These are phyloP conservation scores for Haplosporangium gracile DNA, from an alignment of 192 early-diverging fungal genomes.

Conservation along the genomic window DNA sequence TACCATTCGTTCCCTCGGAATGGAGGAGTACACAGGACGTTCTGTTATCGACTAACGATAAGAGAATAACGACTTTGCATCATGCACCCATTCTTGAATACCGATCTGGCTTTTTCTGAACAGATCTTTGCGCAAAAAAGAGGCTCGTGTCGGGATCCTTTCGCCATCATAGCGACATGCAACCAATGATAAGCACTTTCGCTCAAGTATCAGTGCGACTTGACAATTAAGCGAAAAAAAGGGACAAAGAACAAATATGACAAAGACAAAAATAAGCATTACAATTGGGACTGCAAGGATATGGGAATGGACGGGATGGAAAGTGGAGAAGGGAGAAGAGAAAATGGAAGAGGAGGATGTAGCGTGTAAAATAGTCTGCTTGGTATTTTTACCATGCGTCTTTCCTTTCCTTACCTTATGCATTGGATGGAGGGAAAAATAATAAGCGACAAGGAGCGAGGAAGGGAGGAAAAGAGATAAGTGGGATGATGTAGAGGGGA, in stretches of 20 bases:
- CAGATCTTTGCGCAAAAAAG: background rate
- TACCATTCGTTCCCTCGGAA: background rate
- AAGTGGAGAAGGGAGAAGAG: too few relatives aligned
- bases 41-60: background rate
- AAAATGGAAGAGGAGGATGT: background rate
- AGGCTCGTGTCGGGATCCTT: background rate
- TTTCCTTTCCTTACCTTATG: background rate
- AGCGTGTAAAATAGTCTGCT: background rate
- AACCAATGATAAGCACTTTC: background rate
- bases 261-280: background rate
- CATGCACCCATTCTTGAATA: background rate
- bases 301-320: background rate
- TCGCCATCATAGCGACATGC: background rate
- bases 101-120: background rate
- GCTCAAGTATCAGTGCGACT: too few relatives aligned
- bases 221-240: background rate
- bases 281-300: background rate
- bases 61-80: background rate
- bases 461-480: background rate
- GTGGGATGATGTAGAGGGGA: background rate
- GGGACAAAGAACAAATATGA: background rate
- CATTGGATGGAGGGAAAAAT: background rate
- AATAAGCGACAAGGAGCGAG: background rate
- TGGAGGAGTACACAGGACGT: background rate
- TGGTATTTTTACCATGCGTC: slow-evolving; percentile 7